A percentile compares a stretch with the other conserved stretches of the same genome.
Conservation (phyloP, 2,329 filamentous ascomycete genomes). For the Ophiostoma ulmi region DNA sequence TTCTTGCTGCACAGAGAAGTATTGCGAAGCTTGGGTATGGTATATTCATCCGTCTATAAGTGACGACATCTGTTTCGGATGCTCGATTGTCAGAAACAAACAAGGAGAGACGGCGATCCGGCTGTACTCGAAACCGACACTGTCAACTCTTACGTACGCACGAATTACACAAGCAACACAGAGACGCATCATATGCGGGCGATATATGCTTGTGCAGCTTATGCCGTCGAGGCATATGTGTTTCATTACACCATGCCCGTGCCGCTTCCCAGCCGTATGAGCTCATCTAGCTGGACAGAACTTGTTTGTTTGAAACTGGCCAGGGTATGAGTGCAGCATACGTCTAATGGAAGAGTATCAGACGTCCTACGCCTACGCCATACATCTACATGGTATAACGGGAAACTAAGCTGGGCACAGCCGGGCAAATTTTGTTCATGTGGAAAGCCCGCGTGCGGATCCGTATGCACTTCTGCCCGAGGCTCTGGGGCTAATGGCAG, state of each 20-base stretch:
- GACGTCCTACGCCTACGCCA: neutral
- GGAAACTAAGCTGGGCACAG: neutral
- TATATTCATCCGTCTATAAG: neutral
- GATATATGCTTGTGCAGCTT: neutral
- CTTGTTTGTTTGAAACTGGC: neutral
- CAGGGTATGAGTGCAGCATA: neutral
- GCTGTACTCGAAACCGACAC: neutral
- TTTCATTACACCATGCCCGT: neutral
- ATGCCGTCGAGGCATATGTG: neutral
- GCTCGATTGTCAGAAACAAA: neutral
- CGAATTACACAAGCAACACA: neutral
- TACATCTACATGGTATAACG: neutral
- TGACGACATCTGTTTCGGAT: constrained; percentile 7
- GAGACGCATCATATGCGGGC: neutral
- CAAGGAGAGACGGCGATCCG: neutral
- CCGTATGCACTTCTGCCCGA: neutral
- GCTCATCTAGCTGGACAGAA: neutral
- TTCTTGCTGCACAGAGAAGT: neutral
- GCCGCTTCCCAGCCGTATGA: neutral
- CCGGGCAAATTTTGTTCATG: neutral
- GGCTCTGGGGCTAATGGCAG: neutral
- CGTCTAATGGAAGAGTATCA: neutral
- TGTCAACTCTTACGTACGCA: neutral
- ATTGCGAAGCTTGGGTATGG: neutral
- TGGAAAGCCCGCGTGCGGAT: neutral